Conservation (phyloP, 768 basidiomycete species). For the Pleurotus tuoliensis region DNA sequence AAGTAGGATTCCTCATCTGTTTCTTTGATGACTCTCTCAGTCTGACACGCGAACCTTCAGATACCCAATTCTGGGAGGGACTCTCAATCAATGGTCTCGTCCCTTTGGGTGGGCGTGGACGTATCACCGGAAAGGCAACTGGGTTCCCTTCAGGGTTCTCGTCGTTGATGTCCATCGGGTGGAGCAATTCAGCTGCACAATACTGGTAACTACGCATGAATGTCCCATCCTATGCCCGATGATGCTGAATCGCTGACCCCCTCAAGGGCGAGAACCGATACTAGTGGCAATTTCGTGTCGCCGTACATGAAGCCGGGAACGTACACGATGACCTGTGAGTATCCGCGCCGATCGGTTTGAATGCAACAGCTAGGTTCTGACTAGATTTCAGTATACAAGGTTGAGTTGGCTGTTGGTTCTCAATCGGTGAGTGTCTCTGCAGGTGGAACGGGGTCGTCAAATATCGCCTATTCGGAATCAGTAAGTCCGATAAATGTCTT, state of each 20-base stretch:
- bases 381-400: constrained; percentile 28
- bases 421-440: constrained; percentile 22
- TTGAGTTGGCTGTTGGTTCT: constrained; percentile 26
- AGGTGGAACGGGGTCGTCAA: constrained; percentile 21
- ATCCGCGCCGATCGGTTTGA: not conserved
- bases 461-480: constrained; percentile 27
- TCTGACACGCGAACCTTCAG: constrained; percentile 9
- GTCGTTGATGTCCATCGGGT: constrained; percentile 20
- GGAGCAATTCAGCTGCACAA: constrained; percentile 25
- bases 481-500: constrained; percentile 12
- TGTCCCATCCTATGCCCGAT: too few relatives aligned
- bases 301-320: constrained; percentile 43
- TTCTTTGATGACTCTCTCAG: not conserved
- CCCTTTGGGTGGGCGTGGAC: constrained; percentile 20
- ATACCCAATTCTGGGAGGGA: constrained; percentile 26
- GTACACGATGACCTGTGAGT: constrained; percentile 37
- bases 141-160: constrained; percentile 20
- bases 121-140: constrained; percentile 25
- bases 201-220: constrained; percentile 21
- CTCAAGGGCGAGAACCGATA: constrained; percentile 25
- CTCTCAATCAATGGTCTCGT: constrained; percentile 21
- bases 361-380: not conserved
- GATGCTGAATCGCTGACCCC: too few relatives aligned
- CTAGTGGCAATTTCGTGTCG: constrained; percentile 27
- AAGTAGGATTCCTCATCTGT: constrained; percentile 14